Evolutionary conservation across 1,139 yeast genomes (phyloP), one percentile per base, ranked within the genome.

Genomic region (Pneumocystis wakefieldiae): DNA sequence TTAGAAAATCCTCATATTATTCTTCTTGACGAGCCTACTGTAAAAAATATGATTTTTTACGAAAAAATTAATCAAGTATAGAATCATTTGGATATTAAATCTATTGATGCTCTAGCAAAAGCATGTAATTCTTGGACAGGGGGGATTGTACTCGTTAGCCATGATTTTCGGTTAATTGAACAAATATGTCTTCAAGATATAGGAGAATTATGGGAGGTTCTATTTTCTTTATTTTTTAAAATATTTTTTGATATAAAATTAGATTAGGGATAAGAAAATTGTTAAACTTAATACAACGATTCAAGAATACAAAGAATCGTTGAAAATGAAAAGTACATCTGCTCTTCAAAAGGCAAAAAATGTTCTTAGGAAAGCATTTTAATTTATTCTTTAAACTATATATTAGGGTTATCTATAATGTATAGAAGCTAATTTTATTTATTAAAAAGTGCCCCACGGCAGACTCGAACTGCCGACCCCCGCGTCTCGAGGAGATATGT

Each of bases 101-200:
- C 98, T 61, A 92, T 92, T 73, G 98, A 94, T 78, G 92, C 98
- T 59, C 81, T 92, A 73, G 98, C 97, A 65, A 95, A 87, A 66
- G 98, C 98, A 67, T 91, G 94, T 74, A 85, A 89, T 70, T 86
- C 83, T 57, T 94, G 87, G 81, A 87, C 85, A 73, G 98, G 98
- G 78, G 98, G 98, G 81, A 97, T 92, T 65, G 96, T 90, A 69
- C 96, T 92, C 67, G 98, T 92, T 69, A 90, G 97, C 67, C 99
- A 92, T 83, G 99, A 92, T 81, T 92, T 94, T 92, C 86, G 98
- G 80, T 83, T 92, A 73, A 83, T 92, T 76, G 97, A 92, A 76
- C 91, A 90, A 80, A 89, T 94, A 74, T 48, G 55, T 24, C 5
- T 24, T 12, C 32, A 28, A 8, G 55, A 12, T 12, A 98, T 98